Percentiles rank a stretch among this genome's conserved stretches.
These are phyloP conservation scores for Fusarium redolens DNA, from an alignment of 2,329 filamentous ascomycete species.

Conservation along the genomic window DNA sequence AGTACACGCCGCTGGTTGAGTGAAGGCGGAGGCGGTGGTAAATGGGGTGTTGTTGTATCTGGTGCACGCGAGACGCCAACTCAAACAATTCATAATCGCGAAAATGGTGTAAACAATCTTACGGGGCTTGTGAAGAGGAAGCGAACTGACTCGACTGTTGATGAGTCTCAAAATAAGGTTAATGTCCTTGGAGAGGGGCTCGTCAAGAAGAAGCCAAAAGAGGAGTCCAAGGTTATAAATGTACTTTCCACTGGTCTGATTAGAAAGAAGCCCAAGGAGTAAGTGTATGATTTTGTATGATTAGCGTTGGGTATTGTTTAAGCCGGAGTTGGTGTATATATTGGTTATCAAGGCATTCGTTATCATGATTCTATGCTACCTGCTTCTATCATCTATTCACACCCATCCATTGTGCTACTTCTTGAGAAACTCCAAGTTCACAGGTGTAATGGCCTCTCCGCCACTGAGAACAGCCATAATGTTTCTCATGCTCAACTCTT, in stretches of 20 bases:
- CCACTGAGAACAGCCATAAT: slow-evolving; percentile 68
- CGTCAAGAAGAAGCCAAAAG: slow-evolving; percentile 67
- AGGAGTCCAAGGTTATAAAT: slow-evolving; percentile 53
- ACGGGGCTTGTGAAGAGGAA: slow-evolving; percentile 62
- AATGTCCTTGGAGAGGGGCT: slow-evolving; percentile 63
- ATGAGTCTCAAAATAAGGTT: slow-evolving; percentile 41
- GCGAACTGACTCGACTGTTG: slow-evolving; percentile 46
- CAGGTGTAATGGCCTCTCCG: slow-evolving; percentile 66
- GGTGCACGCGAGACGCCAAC: slow-evolving; percentile 53
- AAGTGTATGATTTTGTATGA: not conserved
- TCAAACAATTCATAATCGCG: slow-evolving; percentile 13
- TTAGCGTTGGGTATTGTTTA: slow-evolving; percentile 20
- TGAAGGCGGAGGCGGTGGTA: slow-evolving; percentile 68
- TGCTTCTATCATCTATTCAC: not conserved
- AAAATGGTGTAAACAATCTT: slow-evolving; percentile 57
- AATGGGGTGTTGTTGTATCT: slow-evolving; percentile 64
- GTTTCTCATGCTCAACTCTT: slow-evolving; percentile 75
- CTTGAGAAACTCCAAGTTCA: slow-evolving; percentile 67
- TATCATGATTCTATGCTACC: slow-evolving; percentile 2
- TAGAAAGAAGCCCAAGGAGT: slow-evolving; percentile 67
- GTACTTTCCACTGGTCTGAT: slow-evolving; percentile 62
- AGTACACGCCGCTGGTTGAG: slow-evolving; percentile 78
- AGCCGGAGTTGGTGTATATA: slow-evolving; percentile 33
- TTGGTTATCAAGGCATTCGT: slow-evolving; percentile 10
- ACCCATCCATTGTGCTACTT: not conserved